phyloP scores from a whole-genome alignment of 768 basidiomycete species.

The Mycena amicta region DNA sequence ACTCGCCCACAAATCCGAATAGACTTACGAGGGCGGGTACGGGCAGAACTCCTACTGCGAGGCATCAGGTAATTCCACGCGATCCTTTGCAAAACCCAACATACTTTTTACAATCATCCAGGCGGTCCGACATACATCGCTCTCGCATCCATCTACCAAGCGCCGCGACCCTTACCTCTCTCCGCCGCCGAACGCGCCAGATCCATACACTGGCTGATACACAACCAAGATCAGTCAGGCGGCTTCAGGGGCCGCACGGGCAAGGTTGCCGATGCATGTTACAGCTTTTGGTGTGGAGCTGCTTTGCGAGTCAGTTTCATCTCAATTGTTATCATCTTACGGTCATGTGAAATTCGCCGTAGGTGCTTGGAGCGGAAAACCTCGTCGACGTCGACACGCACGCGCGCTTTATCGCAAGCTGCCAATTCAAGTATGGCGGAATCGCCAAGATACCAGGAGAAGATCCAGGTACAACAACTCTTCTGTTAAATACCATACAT shows the following conservation, averaged over 20 bases:
- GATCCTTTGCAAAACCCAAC: not conserved
- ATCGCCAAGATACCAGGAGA: conserved; percentile 84
- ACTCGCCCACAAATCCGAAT: conserved; percentile 2
- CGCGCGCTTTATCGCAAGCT: conserved; percentile 63
- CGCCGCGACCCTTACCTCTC: conserved; percentile 29
- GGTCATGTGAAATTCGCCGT: conserved; percentile 2
- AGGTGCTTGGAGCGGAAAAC: conserved; percentile 71
- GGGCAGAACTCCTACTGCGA: conserved; percentile 82
- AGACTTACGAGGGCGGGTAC: conserved; percentile 95
- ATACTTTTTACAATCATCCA: conserved; percentile 29
- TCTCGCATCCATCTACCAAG: conserved; percentile 70
- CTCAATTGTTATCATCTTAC: too few relatives aligned
- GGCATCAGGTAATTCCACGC: conserved; percentile 65
- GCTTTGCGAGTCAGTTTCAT: conserved; percentile 68
- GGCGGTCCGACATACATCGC: conserved; percentile 96
- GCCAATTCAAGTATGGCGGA: conserved; percentile 90
- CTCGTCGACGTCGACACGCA: conserved; percentile 62
- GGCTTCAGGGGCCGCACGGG: conserved; percentile 89
- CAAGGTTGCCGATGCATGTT: conserved; percentile 91
- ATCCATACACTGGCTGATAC: conserved; percentile 77
- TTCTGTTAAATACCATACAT: not conserved
- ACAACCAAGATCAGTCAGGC: conserved; percentile 68
- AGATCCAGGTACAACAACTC: conserved; percentile 65
- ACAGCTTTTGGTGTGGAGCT: conserved; percentile 95
- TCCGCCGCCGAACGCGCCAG: conserved; percentile 44